Base-by-base conservation (phyloP, 2,329 filamentous ascomycete genomes). In the Emmonsiellopsis sp. region DNA sequence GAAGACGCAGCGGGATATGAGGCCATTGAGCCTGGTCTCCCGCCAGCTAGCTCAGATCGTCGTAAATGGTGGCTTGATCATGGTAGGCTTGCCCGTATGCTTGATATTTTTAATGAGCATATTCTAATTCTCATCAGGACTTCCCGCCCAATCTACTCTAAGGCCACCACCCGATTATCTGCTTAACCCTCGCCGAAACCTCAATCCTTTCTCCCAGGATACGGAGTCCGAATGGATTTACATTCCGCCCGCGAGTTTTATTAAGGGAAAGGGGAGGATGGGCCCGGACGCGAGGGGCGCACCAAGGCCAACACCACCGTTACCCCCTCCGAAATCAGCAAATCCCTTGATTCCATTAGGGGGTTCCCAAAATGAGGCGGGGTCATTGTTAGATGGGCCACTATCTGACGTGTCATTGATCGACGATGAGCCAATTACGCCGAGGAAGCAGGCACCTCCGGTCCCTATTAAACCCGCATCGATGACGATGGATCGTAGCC, bases 171-270 rank as follows among this genome's bases (percentile, higher is more conserved):
- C 78, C 40, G 73, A 79, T 9, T 77, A 83, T 61, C 73, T 83
- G 2, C 78, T 88, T 21, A 96, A 95, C 65, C 82, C 85, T 1
- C 78, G 82, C 34, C 81, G 88, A 47, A 81, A 83, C 10, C 82
- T 86, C 0, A 97, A 97, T 62, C 93, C 93, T 0, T 97, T 94
- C 67, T 79, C 78, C 1, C 75, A 79, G 0, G 84, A 80, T 1
- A 78, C 85, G 34, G 88, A 95, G 67, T 81, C 85, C 8, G 91
- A 96, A 63, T 97, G 93, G 93, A 82, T 95, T 27, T 52, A 64
- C 36, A 55, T 61, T n/a, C 53, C 60, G 37, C 56, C 58, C 2
- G 42, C 34, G 9, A 45, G 31, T 7, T 49, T 53, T 34, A 52
- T 37, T 27, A 55, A 36, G 40, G 54, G 58, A 51, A 53, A 53